Base-by-base conservation (phyloP, 2,329 filamentous ascomycete genomes). In the Dactylellina drechsleri region DNA sequence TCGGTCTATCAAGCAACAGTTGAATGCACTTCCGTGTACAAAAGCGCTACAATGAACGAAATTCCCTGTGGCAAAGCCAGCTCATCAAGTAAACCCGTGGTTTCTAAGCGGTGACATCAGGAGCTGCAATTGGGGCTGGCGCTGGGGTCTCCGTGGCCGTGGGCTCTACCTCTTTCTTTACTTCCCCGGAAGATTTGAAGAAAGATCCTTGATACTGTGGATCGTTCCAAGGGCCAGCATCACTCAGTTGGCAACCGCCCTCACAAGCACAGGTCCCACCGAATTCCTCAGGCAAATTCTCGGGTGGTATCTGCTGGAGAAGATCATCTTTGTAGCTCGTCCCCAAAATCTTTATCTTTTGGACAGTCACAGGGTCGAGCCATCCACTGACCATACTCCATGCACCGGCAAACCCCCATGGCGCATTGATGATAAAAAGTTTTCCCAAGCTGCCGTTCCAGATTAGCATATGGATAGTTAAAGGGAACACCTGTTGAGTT, bases 341-440 rank as follows among this genome's bases (percentile, higher is more conserved):
- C 78, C 93, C 92, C 45, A 98, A 86, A 68, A 99, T 90, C 83
- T 96, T 89, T 81, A 99, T 99, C 88, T 99, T 99, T 81, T 90
- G 86, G 76, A 77, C 93, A 56, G 95, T 99, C 80, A 99, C 93
- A 60, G 95, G 95, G 84, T 99, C 95, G 80, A 99, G 87, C 88
- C 95, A 98, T 78, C 89, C 89, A 87, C 96, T 97, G 83, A 98
- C 88, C 70, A 96, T 87, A 81, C 84, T 86, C 87, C 95, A 99
- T 77, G 93, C 91, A 79, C 87, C 87, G 76, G 90, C 90, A 86
- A 98, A 98, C 26, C 93, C 93, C 93, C 93, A 98, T 18, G 93
- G 93, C 2, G 94, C 92, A 84, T 99, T 99, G 89, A 99, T 97
- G 80, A 99, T 85, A 87, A 97, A 99, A 81, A 99, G 87, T 84